A percentile compares a stretch with the other conserved stretches of the same genome.
phyloP scores from a whole-genome alignment of 352 stramenopile species.

The Aphanomyces stellatus region DNA sequence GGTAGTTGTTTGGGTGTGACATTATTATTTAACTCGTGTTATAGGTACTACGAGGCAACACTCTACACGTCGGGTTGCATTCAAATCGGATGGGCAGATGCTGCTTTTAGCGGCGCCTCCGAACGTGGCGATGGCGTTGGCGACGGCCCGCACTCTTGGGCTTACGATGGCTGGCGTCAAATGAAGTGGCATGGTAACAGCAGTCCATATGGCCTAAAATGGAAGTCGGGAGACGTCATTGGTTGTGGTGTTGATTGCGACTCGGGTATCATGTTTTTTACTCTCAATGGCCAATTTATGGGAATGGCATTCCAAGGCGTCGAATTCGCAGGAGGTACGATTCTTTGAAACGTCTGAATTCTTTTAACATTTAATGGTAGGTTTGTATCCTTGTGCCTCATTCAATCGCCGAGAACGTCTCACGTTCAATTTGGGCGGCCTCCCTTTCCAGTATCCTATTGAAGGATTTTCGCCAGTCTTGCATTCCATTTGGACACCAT shows the following conservation, averaged over 20 bases:
- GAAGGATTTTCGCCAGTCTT: neutral
- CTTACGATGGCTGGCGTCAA: constrained; percentile 88
- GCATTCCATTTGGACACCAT: neutral
- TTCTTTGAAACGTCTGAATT: no score
- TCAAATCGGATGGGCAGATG: constrained; percentile 90
- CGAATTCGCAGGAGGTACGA: constrained; percentile 55
- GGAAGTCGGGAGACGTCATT: constrained; percentile 88
- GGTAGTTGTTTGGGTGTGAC: constrained; percentile 24
- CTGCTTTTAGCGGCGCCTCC: constrained; percentile 78
- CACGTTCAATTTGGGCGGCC: constrained; percentile 81
- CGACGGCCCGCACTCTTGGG: constrained; percentile 88
- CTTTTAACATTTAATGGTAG: no score
- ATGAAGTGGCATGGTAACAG: constrained; percentile 86
- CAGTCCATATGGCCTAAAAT: constrained; percentile 82
- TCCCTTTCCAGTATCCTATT: constrained; percentile 35
- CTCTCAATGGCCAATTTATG: constrained; percentile 89
- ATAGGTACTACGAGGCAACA: constrained; percentile 87
- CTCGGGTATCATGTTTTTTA: constrained; percentile 84
- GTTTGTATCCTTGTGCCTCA: constrained; percentile 76
- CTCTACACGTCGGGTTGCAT: constrained; percentile 89
- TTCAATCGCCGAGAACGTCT: constrained; percentile 82
- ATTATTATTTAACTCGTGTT: neutral
- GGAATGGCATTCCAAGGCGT: constrained; percentile 74
- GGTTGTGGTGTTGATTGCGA: constrained; percentile 85
- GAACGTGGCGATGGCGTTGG: constrained; percentile 88